Evolutionary conservation across 331 rosid species (phyloP), one percentile per base, ranked within the genome.

Genomic region (Cydonia oblonga): DNA sequence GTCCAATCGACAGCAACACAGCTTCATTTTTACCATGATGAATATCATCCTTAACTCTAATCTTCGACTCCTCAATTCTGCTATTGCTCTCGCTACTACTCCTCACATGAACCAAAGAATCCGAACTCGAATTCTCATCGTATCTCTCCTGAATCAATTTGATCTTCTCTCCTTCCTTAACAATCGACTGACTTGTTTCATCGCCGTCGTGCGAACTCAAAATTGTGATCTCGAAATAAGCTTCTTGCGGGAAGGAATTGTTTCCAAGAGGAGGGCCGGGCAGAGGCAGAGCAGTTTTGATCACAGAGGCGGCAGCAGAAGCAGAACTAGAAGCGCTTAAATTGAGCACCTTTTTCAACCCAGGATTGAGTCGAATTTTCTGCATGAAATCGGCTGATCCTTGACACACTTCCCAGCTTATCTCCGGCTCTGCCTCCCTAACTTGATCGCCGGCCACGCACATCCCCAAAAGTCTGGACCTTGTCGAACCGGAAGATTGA

Each of bases 251-350:
- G 67, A 95, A 95, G 5, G 91, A 82, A 22, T 81, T 76, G 60
- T 70, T 87, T 18, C 90, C 97, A 79, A 89, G 68, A n/a, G 88
- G 77, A 64, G 99, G 99, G 0, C 99, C 99, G 4, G 97, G 99
- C 4, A 95, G 69, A 33, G 99, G 99, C 76, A 95, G 83, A 65
- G 87, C 81, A 7, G 93, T 84, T 61, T 85, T 85, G 22, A 91
- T 87, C 18, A 88, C 86, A 69, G 96, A 89, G 56, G 83, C 77
- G 44, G 82, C 77, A 9, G n/a, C n/a, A n/a, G n/a, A n/a, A n/a
- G n/a, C n/a, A n/a, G 57, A 28, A 57, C 71, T n/a, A 28, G 85
- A 30, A 71, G 29, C 42, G 69, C 74, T 66, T 24, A 72, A 74
- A 72, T 80, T 72, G 40, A 68, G 56, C 26, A 38, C 69, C 2